Percentiles rank a stretch among this genome's conserved stretches.
phyloP scores from a whole-genome alignment of 1,284 basidiomycete species.

The Ceratobasidium theobromae region DNA sequence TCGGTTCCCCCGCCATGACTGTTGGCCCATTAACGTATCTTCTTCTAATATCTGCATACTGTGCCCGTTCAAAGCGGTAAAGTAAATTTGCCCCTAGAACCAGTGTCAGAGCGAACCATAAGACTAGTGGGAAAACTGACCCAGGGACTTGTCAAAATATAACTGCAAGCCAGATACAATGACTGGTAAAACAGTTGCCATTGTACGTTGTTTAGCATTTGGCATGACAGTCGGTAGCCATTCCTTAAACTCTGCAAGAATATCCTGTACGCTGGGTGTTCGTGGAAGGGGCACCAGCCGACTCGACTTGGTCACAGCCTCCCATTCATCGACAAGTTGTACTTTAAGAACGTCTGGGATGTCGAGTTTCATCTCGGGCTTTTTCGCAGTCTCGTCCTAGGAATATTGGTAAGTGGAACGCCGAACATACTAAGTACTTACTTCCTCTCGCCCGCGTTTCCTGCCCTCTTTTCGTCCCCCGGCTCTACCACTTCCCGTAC shows the following conservation, averaged over 20 bases:
- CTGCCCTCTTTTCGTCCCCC: constrained; percentile 47
- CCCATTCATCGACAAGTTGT: constrained; percentile 96
- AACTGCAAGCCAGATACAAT: constrained; percentile 86
- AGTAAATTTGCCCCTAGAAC: constrained; percentile 81
- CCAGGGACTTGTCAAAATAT: constrained; percentile 74
- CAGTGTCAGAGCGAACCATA: constrained; percentile 45
- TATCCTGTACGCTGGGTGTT: constrained; percentile 73
- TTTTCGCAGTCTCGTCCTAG: constrained; percentile 49
- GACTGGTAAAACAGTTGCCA: constrained; percentile 60
- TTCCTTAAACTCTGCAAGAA: constrained; percentile 78
- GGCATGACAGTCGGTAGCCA: constrained; percentile 54
- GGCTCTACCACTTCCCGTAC: constrained; percentile 46
- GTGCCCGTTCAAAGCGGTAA: constrained; percentile 91
- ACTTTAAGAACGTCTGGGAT: constrained; percentile 90
- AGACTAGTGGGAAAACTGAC: background rate
- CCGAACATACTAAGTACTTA: background rate
- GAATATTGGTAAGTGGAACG: background rate
- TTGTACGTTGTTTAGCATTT: constrained; percentile 11
- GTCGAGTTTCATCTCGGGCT: constrained; percentile 87
- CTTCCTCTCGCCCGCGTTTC: constrained; percentile 41
- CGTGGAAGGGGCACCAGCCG: constrained; percentile 90
- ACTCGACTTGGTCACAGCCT: constrained; percentile 92
- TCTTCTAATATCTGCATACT: constrained; percentile 84
- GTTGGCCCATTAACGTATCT: constrained; percentile 71
- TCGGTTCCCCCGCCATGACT: constrained; percentile 68